phyloP scores from a whole-genome alignment of 441 rosid genomes.

The Cnidoscolus chayamansa region DNA sequence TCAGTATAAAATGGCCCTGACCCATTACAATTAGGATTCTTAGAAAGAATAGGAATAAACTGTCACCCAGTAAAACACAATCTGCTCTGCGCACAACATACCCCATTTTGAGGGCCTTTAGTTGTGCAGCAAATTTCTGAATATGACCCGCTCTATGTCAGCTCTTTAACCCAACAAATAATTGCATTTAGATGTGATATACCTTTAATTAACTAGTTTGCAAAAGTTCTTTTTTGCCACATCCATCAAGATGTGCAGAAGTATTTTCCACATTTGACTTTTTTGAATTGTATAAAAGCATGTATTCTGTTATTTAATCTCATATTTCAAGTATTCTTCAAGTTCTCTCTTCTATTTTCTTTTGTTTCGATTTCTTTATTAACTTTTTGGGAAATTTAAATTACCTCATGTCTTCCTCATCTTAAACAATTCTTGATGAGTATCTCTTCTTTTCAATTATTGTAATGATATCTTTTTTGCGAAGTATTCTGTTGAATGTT shows the following conservation, averaged over 20 bases:
- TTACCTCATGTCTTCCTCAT: neutral
- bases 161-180: neutral
- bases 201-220: neutral
- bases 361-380: neutral
- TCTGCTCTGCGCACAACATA: no score
- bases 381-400: neutral
- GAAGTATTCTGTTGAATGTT: constrained; percentile 19
- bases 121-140: no score
- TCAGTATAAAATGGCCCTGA: no score
- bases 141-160: no score
- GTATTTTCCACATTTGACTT: neutral
- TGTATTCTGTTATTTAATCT: neutral
- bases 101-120: no score
- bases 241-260: neutral
- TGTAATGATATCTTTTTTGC: neutral
- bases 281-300: neutral
- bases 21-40: no score
- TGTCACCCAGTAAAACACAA: no score
- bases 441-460: constrained; percentile 1
- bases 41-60: no score
- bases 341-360: neutral
- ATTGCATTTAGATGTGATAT: neutral
- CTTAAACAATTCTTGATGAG: neutral
- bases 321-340: neutral
- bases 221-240: neutral